Base-by-base conservation (phyloP, 495 filamentous ascomycete species). In the Neurospora sp. region DNA sequence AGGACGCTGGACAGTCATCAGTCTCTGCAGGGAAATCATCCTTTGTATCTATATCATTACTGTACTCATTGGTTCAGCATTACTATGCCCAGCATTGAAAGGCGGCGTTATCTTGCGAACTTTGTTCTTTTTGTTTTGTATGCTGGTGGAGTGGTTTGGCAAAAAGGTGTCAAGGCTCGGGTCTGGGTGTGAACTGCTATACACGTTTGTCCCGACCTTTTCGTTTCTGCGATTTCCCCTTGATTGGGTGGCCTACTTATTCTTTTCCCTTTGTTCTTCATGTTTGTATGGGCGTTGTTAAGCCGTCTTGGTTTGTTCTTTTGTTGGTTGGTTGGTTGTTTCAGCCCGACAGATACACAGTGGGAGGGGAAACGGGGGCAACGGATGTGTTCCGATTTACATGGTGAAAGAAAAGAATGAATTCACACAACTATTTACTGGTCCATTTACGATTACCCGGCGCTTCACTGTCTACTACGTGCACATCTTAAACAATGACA, bases 31-130 rank as follows among this genome's bases (percentile, higher is more conserved):
- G 35, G 40, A 37, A 42, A 23, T 16, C 31, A 54, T 44, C 37
- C 44, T 69, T 41, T 69, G 54, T 71, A 72, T 42, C 54, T 70
- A 72, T 66, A 72, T 44, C 39, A 48, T 71, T 46, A 59, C 44
- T 71, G 27, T 71, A 71, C 54, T 37, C 54, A 10, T 66, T 35
- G 54, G 54, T 66, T 66, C 27, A 66, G 27, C 54, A 66, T 35
- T 37, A 66, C 54, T 66, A 66, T 66, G 54, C 31, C 23, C 18
- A 42, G 70, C 38, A 54, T 59, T n/a, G 70, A 72, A 37, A 59
- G 70, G 41, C 37, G 70, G 40, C 41, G 70, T 42, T 71, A 23
- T 35, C 12, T 35, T 37, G 70, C 35, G 44, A 27, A 72, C 41
- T 69, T 23, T 69, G 44, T 70, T 72, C 16, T 72, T 72, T 72